Evolutionary conservation across 108 stramenopile genomes (phyloP).

Genomic region (Fragilaria radians): DNA sequence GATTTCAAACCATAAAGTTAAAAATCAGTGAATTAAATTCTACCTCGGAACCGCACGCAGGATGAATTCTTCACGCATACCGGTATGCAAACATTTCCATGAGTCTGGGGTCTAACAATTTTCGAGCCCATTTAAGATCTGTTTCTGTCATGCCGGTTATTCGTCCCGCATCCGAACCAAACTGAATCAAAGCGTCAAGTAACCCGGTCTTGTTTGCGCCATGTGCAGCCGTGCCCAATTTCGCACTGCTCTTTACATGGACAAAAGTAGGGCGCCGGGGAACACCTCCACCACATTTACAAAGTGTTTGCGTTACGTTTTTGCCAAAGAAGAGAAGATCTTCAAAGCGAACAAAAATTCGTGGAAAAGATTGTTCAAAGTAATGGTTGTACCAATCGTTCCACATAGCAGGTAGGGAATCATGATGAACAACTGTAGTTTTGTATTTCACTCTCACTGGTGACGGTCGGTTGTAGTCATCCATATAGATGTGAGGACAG

Average conservation of each 20-base stretch:
- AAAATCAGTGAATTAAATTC: too few relatives aligned
- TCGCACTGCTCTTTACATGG: conserved; percentile 14
- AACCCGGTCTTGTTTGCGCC: conserved; percentile 11
- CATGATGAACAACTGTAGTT: conserved; percentile 13
- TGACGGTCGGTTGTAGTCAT: neutral
- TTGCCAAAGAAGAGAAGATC: conserved; percentile 28
- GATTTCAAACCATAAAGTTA: too few relatives aligned
- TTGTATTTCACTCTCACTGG: conserved; percentile 25
- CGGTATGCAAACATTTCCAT: conserved; percentile 11
- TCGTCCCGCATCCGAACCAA: conserved; percentile 6
- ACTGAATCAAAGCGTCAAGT: conserved; percentile 16
- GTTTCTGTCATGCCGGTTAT: conserved; percentile 2
- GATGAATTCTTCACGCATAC: too few relatives aligned
- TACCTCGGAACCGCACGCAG: too few relatives aligned
- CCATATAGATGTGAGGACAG: conserved; percentile 52
- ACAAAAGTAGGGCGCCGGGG: conserved; percentile 4
- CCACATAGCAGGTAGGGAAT: conserved; percentile 59
- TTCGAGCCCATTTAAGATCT: conserved; percentile 5
- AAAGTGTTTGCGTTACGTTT: conserved; percentile 12
- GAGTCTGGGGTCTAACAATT: conserved; percentile 8
- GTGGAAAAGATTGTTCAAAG: conserved; percentile 18
- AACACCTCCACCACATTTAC: conserved; percentile 16
- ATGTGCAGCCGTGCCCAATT: conserved; percentile 9
- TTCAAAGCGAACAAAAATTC: conserved; percentile 56
- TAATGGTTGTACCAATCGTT: conserved; percentile 50